Conservation (phyloP, 495 filamentous ascomycete genomes). For the Tuber umbilicatum region DNA sequence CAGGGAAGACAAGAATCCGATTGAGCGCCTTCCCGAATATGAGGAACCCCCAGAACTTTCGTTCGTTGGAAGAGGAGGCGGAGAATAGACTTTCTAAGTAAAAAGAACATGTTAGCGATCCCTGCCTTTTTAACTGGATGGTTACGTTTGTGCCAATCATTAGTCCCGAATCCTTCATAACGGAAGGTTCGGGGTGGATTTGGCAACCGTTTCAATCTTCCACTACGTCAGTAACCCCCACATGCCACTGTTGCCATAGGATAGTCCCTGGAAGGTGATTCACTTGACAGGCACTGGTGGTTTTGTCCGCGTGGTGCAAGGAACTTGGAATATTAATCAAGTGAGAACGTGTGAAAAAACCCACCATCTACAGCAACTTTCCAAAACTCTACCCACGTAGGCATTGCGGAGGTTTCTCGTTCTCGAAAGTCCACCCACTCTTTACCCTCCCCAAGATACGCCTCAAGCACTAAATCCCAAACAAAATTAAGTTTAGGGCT, state of each 20-base stretch:
- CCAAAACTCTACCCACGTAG: constrained; percentile 74
- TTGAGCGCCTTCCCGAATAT: constrained; percentile 66
- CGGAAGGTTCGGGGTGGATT: constrained; percentile 16
- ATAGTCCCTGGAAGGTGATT: constrained; percentile 16
- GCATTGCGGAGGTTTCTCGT: constrained; percentile 42
- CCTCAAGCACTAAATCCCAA: constrained; percentile 67
- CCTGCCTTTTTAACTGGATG: background rate
- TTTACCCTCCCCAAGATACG: constrained; percentile 46
- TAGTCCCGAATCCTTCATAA: constrained; percentile 25
- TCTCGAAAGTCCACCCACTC: constrained; percentile 42
- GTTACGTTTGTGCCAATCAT: constrained; percentile 19
- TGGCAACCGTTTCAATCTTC: constrained; percentile 14
- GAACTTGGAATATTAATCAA: background rate
- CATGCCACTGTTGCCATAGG: background rate
- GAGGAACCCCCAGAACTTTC: constrained; percentile 85
- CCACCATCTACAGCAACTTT: constrained; percentile 77
- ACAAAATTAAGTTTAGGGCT: constrained; percentile 77
- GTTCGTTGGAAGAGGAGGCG: constrained; percentile 68
- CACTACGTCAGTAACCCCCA: constrained; percentile 11
- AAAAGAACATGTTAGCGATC: constrained; percentile 28
- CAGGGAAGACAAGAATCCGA: constrained; percentile 12
- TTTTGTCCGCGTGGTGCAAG: constrained; percentile 10
- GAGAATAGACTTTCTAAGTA: constrained; percentile 69
- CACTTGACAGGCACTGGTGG: constrained; percentile 12
- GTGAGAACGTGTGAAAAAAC: constrained; percentile 39